phyloP scores from a whole-genome alignment of 2,329 filamentous ascomycete genomes.

The Phyllachora maydis region DNA sequence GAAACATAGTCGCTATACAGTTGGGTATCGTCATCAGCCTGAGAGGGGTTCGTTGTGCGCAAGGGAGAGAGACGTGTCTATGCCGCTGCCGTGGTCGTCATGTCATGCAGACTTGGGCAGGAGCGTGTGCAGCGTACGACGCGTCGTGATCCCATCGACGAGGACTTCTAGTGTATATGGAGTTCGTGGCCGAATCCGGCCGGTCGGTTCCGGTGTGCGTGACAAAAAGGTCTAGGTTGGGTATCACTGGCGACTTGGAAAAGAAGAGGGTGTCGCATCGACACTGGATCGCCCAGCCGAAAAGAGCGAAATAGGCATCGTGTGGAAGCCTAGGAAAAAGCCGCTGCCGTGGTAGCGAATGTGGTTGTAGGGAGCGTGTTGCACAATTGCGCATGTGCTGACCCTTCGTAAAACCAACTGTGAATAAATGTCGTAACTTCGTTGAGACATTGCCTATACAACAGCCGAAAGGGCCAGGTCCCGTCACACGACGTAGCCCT shows the following conservation, averaged over 20 bases:
- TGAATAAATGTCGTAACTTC: conserved; percentile 3
- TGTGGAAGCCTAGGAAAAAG: conserved; percentile 6
- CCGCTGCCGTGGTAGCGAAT: conserved; percentile 3
- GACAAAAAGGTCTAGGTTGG: conserved; percentile 24
- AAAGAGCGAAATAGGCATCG: conserved; percentile 13
- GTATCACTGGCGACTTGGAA: too few species aligned
- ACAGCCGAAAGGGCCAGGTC: conserved; percentile 7
- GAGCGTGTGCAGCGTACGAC: conserved; percentile 11
- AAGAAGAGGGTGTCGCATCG: too few species aligned
- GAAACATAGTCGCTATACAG: conserved; percentile 33
- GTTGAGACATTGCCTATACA: conserved; percentile 10
- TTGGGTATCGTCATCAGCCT: conserved; percentile 22
- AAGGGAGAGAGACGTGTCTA: conserved; percentile 24
- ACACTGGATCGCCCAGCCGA: conserved; percentile 14
- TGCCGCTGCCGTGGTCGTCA: conserved; percentile 13
- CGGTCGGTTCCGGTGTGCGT: conserved; percentile 3
- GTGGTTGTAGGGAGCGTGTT: conserved; percentile 10
- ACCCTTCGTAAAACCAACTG: conserved; percentile 6
- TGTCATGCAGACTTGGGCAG: conserved; percentile 12
- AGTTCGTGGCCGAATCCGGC: conserved; percentile 7
- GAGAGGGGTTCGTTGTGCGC: conserved; percentile 1
- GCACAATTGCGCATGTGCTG: conserved; percentile 14
- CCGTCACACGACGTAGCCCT: conserved; percentile 10
- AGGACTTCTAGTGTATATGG: conserved; percentile 4
- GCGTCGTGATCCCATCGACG: conserved; percentile 1